phyloP scores from a whole-genome alignment of 257 asterid genomes.

The Petrea volubilis region DNA sequence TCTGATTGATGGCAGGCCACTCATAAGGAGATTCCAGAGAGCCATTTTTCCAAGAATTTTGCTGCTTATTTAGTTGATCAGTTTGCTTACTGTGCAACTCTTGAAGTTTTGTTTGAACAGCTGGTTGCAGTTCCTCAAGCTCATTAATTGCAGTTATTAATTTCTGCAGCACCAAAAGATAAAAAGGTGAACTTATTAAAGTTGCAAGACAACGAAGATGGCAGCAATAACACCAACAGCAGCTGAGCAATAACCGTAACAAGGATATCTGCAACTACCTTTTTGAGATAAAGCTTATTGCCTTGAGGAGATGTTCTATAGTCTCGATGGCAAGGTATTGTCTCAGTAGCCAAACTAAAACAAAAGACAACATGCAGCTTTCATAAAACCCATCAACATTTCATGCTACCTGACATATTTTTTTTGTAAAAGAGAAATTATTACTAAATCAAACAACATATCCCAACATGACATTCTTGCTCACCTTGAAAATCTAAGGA shows the following conservation, averaged over 20 bases:
- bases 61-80: slow-evolving; percentile 41
- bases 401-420: slow-evolving; percentile 25
- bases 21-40: slow-evolving; percentile 42
- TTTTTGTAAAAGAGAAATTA: neutral
- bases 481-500: slow-evolving; percentile 93
- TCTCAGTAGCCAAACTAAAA: slow-evolving; percentile 90
- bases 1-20: slow-evolving; percentile 48
- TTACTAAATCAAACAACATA: slow-evolving; percentile 17
- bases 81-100: slow-evolving; percentile 50
- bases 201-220: neutral
- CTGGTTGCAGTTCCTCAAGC: slow-evolving; percentile 87
- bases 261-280: slow-evolving; percentile 39
- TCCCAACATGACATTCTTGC: slow-evolving; percentile 24
- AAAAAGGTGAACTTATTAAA: slow-evolving; percentile 1
- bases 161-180: slow-evolving; percentile 46
- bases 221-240: neutral
- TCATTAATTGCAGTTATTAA: slow-evolving; percentile 61
- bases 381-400: slow-evolving; percentile 27
- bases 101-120: slow-evolving; percentile 68
- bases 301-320: slow-evolving; percentile 59
- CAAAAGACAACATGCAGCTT: slow-evolving; percentile 36
- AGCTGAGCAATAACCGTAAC: slow-evolving; percentile 18
- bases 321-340: slow-evolving; percentile 91
- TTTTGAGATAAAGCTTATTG: slow-evolving; percentile 56
- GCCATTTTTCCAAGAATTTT: slow-evolving; percentile 37